Evolutionary conservation across 1,284 basidiomycete genomes (phyloP), one percentile per base, ranked within the genome.

Genomic region (Boletus semigastroideus): DNA sequence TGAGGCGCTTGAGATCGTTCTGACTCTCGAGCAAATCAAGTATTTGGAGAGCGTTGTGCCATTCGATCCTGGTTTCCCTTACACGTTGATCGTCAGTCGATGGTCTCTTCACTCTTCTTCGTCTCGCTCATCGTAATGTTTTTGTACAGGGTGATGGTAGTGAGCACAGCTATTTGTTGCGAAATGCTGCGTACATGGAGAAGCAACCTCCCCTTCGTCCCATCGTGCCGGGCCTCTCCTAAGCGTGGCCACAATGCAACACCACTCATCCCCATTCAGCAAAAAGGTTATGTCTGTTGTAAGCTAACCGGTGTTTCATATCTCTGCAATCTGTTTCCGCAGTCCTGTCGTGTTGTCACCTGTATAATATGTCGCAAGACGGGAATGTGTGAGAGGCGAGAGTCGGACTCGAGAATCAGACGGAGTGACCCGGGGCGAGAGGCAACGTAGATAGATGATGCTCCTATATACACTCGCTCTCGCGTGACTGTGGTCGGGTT

Each of bases 61-160:
- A 1, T 77, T 78, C 59, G 69, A 77, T 22, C 58, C 52, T 12
- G 79, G 78, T 0, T 80, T 80, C 67, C 78, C 78, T 2, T 16
- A 3, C 38, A 58, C 30, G 49, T 30, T 73, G 31, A 70, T 78
- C 30, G 76, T 79, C 5, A 33, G 46, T 25, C 6, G 20, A 17
- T 36, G n/a, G 34, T 36, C 13, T 39, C 20, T 10, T 20, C 20
- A 13, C 25, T 22, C 10, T 22, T 12, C 19, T 12, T 12, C 11
- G 8, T 25, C 17, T 22, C 14, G 17, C n/a, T 9, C 7, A 12
- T 39, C 9, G 12, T 25, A 8, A 36, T 16, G 4, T 11, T 27
- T 27, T 17, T 22, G 2, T 31, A 25, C n/a, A 48, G 46, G 46
- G 38, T 2, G 46, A 44, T 20, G 39, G 46, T 10, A 48, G 46